These are phyloP conservation scores for Dovyalis caffra DNA, from an alignment of 345 rosid species.

Conservation along the genomic window DNA sequence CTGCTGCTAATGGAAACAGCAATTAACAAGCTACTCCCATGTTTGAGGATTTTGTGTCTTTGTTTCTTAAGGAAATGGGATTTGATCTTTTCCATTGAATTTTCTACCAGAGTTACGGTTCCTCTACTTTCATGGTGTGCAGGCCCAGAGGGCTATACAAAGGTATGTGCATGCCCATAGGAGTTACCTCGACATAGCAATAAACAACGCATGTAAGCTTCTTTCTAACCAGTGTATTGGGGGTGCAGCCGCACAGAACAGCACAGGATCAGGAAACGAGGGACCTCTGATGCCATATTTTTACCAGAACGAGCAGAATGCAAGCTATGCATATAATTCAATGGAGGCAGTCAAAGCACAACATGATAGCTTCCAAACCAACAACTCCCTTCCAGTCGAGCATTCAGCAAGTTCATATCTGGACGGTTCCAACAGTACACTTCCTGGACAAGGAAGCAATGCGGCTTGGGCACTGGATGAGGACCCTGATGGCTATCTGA, in stretches of 20 bases:
- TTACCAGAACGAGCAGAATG: slow-evolving; percentile 7
- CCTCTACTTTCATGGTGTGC: background rate
- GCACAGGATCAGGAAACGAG: background rate
- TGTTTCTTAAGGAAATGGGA: background rate
- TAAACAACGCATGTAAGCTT: background rate
- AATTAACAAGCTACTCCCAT: background rate
- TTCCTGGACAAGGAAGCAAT: background rate
- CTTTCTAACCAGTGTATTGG: background rate
- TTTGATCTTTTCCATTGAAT: background rate
- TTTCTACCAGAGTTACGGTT: background rate
- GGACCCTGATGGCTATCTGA: slow-evolving; percentile 3
- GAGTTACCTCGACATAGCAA: background rate
- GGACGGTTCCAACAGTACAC: background rate
- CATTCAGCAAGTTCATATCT: background rate
- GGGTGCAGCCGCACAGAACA: background rate
- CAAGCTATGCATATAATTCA: background rate
- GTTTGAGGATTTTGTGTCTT: background rate
- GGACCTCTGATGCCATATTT: slow-evolving; percentile 5
- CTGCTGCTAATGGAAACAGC: background rate
- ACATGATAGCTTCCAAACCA: background rate
- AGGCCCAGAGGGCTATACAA: slow-evolving; percentile 3
- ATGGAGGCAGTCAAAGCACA: background rate
- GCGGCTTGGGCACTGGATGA: background rate
- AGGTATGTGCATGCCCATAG: slow-evolving; percentile 14
- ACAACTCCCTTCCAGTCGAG: background rate